Conservation (phyloP, 352 stramenopile species). For the Globisporangium alternatum region DNA sequence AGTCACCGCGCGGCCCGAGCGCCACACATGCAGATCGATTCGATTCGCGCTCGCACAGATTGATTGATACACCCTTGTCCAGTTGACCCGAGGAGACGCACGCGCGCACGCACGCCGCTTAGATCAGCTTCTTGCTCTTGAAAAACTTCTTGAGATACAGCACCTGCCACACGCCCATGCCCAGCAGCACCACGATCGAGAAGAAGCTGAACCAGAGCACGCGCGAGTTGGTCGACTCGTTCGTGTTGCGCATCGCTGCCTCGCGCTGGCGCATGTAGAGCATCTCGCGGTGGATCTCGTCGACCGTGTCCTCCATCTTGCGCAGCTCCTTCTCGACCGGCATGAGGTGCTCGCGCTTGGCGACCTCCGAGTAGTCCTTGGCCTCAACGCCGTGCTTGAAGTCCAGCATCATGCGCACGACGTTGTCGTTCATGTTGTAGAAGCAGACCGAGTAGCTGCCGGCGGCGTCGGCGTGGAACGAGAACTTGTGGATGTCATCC, state of each 20-base stretch:
- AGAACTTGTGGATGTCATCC: slow-evolving; percentile 83
- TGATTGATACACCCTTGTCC: background rate
- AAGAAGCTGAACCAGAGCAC: slow-evolving; percentile 91
- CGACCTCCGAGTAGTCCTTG: slow-evolving; percentile 88
- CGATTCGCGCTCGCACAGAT: background rate
- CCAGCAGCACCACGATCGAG: slow-evolving; percentile 82
- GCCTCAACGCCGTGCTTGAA: slow-evolving; percentile 88
- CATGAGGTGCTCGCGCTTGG: slow-evolving; percentile 88
- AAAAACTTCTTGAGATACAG: slow-evolving; percentile 91
- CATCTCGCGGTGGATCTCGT: slow-evolving; percentile 89
- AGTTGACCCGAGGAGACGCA: background rate
- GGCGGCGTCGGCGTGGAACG: slow-evolving; percentile 65
- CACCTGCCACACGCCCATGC: slow-evolving; percentile 86
- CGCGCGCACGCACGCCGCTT: slow-evolving; percentile 16
- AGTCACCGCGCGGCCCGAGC: background rate
- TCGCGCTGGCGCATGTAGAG: slow-evolving; percentile 89
- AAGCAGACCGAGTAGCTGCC: slow-evolving; percentile 83
- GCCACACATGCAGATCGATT: background rate
- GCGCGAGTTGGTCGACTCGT: slow-evolving; percentile 87
- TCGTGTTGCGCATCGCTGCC: slow-evolving; percentile 84
- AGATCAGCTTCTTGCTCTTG: slow-evolving; percentile 92
- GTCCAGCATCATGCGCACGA: slow-evolving; percentile 75
- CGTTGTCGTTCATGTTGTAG: slow-evolving; percentile 74
- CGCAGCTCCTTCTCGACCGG: slow-evolving; percentile 86
- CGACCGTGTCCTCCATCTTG: slow-evolving; percentile 88